Conservation (phyloP, 139 green algal species). For the Eudorina sp. region DNA sequence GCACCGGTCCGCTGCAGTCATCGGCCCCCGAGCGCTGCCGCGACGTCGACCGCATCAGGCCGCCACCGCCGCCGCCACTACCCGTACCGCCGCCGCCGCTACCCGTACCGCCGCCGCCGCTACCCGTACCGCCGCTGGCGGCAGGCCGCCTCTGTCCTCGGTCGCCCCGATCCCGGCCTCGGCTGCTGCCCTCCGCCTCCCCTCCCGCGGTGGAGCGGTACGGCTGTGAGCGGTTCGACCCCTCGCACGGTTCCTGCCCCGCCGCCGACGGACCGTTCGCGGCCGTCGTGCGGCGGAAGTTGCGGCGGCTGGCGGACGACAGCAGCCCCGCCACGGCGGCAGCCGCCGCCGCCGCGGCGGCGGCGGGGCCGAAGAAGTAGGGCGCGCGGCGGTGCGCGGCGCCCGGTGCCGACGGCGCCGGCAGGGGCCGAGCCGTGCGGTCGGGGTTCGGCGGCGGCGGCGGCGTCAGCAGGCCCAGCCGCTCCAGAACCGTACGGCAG, state of each 20-base stretch:
- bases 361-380: constrained; percentile 2
- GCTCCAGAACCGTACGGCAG: not conserved
- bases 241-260: not conserved
- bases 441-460: not conserved
- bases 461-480: not conserved
- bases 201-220: no score
- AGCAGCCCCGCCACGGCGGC: not conserved
- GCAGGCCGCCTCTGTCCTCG: no score
- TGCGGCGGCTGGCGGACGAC: not conserved
- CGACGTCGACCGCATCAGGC: no score
- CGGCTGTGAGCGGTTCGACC: not conserved
- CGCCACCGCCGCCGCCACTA: no score
- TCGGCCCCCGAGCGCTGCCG: no score
- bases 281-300: not conserved
- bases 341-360: not conserved
- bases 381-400: not conserved
- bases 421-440: not conserved
- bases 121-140: no score
- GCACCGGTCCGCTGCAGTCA: no score
- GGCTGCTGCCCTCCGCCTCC: no score
- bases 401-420: not conserved
- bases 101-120: no score
- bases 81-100: no score
- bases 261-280: not conserved
- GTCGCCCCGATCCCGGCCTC: no score